phyloP scores from a whole-genome alignment of 2,329 filamentous ascomycete genomes.

The Fusarium liriodendri region DNA sequence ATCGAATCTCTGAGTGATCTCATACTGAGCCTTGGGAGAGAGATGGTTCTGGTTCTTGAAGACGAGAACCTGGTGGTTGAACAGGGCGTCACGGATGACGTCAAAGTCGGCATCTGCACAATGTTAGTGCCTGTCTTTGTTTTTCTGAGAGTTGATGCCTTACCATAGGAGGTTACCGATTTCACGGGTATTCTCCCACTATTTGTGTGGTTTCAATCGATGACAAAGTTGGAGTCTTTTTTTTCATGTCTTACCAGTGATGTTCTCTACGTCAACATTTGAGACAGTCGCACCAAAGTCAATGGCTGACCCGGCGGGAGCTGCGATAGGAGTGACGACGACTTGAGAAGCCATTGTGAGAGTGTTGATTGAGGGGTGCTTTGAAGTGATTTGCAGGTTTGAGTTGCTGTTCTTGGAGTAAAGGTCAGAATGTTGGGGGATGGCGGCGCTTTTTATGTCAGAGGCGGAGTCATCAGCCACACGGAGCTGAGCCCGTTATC shows the following conservation, averaged over 20 bases:
- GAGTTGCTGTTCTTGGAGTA: not conserved
- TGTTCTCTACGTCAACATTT: conserved; percentile 69
- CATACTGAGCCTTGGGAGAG: conserved; percentile 77
- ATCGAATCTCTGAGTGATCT: conserved; percentile 80
- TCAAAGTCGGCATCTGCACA: conserved; percentile 71
- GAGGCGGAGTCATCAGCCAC: not conserved
- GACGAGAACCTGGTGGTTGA: conserved; percentile 75
- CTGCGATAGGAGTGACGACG: conserved; percentile 52
- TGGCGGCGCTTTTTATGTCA: conserved; percentile 12
- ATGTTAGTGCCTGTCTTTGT: conserved; percentile 31
- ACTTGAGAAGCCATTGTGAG: conserved; percentile 40
- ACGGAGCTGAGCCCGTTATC: not conserved
- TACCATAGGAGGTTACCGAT: conserved; percentile 71
- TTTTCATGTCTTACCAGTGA: conserved; percentile 64
- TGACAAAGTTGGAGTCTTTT: not conserved
- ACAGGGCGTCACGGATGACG: conserved; percentile 72
- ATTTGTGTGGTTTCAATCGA: conserved; percentile 19
- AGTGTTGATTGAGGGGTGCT: not conserved
- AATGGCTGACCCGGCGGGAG: conserved; percentile 53
- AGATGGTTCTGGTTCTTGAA: conserved; percentile 75
- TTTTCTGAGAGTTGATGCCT: conserved; percentile 40
- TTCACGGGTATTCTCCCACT: conserved; percentile 66
- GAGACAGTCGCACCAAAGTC: conserved; percentile 71
- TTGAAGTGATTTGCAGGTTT: not conserved
- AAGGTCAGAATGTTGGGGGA: not conserved